These are phyloP conservation scores for Umbelopsis ramanniana DNA, from an alignment of 192 early-diverging fungal species.

Conservation along the genomic window DNA sequence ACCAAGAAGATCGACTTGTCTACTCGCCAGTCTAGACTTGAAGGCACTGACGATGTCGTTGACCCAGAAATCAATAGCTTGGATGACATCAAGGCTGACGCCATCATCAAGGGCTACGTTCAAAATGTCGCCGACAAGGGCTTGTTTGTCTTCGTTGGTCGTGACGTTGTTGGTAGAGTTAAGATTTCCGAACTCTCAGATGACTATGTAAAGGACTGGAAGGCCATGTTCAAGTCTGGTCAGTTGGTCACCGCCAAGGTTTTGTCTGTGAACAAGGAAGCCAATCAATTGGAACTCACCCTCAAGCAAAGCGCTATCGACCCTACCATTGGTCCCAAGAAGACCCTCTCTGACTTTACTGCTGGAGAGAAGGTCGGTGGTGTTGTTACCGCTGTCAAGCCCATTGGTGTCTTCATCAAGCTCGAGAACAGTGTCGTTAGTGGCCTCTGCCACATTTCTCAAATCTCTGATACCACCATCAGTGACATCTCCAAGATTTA, in stretches of 20 bases:
- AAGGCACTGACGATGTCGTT: constrained; percentile 39
- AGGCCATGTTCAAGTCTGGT: constrained; percentile 67
- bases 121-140: constrained; percentile 71
- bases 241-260: constrained; percentile 81
- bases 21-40: constrained; percentile 59
- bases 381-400: constrained; percentile 70
- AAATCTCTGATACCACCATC: constrained; percentile 83
- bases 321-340: constrained; percentile 33
- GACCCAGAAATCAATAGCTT: constrained; percentile 58
- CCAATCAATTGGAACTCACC: constrained; percentile 71
- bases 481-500: constrained; percentile 76
- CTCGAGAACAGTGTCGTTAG: constrained; percentile 74
- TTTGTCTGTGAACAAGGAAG: constrained; percentile 57
- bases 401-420: constrained; percentile 84
- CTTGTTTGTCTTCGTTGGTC: constrained; percentile 74
- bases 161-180: constrained; percentile 69
- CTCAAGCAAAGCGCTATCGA: constrained; percentile 65
- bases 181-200: constrained; percentile 88
- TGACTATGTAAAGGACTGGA: constrained; percentile 86
- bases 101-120: constrained; percentile 76
- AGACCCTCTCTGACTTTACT: constrained; percentile 62
- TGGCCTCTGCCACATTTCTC: constrained; percentile 85
- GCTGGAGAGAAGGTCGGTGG: constrained; percentile 82
- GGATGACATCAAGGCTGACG: constrained; percentile 62
- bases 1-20: constrained; percentile 70